Percentiles rank a stretch among this genome's conserved stretches.
phyloP scores from a whole-genome alignment of 1,284 basidiomycete species.

The Pyrrhoderma noxium region DNA sequence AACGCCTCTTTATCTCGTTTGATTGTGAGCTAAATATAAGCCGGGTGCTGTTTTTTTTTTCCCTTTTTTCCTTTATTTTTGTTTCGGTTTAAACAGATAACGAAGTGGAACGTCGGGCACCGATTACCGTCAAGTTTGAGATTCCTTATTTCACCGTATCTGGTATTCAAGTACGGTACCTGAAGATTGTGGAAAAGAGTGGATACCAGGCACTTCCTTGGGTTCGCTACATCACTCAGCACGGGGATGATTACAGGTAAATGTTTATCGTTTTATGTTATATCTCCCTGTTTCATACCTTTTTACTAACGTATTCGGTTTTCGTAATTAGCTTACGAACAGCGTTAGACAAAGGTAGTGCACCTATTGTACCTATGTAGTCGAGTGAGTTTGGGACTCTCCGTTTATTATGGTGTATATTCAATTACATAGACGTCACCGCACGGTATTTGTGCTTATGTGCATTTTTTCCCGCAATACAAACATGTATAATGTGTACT shows the following conservation, averaged over 20 bases:
- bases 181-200: constrained; percentile 98
- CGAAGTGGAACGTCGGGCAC: constrained; percentile 84
- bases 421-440: background rate
- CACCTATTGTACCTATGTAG: constrained; percentile 52
- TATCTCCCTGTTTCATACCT: too few species aligned
- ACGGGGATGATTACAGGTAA: constrained; percentile 92
- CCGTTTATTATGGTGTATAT: background rate
- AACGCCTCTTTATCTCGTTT: too few species aligned
- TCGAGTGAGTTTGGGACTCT: background rate
- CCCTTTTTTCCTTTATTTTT: background rate
- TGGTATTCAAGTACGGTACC: constrained; percentile 93
- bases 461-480: too few species aligned
- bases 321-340: constrained; percentile 52
- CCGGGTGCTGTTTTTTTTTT: background rate
- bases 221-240: constrained; percentile 92
- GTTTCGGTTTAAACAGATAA: constrained; percentile 41
- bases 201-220: constrained; percentile 92
- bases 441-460: too few species aligned
- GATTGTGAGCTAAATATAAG: too few species aligned
- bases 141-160: constrained; percentile 98
- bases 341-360: constrained; percentile 68
- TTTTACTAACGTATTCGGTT: background rate
- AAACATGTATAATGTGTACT: too few species aligned
- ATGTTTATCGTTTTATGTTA: constrained; percentile 17
- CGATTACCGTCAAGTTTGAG: constrained; percentile 96